These are phyloP conservation scores for Medicago arabica DNA, from an alignment of 306 rosid genomes.

Conservation along the genomic window DNA sequence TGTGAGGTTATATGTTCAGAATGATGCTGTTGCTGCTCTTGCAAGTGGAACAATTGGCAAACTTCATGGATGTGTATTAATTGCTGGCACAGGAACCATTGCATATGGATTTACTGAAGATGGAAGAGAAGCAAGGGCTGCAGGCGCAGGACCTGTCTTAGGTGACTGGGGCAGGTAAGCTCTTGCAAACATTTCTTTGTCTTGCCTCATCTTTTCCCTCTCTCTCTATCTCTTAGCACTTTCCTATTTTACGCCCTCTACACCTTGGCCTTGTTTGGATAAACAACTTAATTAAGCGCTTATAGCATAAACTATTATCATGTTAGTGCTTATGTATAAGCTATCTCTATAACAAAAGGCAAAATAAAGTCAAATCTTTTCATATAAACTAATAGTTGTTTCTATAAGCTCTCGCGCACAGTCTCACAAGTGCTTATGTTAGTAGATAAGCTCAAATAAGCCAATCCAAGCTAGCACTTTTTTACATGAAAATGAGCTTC, in stretches of 20 bases:
- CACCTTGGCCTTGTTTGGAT: neutral
- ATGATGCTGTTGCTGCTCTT: conserved; percentile 96
- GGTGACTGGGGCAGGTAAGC: conserved; percentile 98
- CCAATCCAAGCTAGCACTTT: too few relatives aligned
- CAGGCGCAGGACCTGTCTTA: conserved; percentile 93
- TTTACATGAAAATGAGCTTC: too few relatives aligned
- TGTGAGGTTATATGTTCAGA: conserved; percentile 79
- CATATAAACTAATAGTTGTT: neutral
- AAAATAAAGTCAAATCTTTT: too few relatives aligned
- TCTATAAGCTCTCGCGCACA: neutral
- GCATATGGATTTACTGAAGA: conserved; percentile 91
- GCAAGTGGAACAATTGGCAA: conserved; percentile 93
- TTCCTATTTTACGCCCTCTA: neutral
- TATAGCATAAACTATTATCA: too few relatives aligned
- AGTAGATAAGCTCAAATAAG: too few relatives aligned
- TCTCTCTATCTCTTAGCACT: neutral
- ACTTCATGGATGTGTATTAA: conserved; percentile 91
- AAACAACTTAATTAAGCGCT: too few relatives aligned
- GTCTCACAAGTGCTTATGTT: neutral
- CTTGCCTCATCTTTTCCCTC: neutral
- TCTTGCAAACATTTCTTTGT: conserved; percentile 3
- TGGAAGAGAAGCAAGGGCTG: conserved; percentile 93
- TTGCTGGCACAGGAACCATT: conserved; percentile 95
- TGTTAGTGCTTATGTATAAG: too few relatives aligned
- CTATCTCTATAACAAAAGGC: too few relatives aligned